Percentiles rank a stretch among this genome's conserved stretches.
Conservation (phyloP, 352 stramenopile genomes). For the Thalassiosira livingstoniorum region DNA sequence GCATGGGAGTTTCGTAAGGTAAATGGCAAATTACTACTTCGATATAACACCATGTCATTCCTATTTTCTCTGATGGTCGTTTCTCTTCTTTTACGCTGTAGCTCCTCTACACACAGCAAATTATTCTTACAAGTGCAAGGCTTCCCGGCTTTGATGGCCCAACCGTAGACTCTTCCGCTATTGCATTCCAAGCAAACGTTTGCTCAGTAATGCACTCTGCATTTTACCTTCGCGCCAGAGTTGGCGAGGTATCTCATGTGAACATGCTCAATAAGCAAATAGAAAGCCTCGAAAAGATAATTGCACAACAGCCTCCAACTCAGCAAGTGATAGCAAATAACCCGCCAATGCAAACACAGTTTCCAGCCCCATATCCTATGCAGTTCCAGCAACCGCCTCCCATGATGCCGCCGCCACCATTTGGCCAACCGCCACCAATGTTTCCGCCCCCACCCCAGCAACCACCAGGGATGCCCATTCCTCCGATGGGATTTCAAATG, state of each 20-base stretch:
- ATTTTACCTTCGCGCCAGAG: constrained; percentile 76
- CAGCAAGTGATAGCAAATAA: background rate
- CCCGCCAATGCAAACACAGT: constrained; percentile 14
- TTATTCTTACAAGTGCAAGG: constrained; percentile 73
- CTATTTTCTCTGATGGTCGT: background rate
- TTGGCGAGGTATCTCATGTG: constrained; percentile 72
- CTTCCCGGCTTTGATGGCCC: constrained; percentile 76
- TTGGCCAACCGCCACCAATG: constrained; percentile 36
- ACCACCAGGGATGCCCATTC: constrained; percentile 15
- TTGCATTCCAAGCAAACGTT: constrained; percentile 75
- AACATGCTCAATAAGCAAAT: constrained; percentile 73
- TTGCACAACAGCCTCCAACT: constrained; percentile 24
- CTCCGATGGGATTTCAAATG: constrained; percentile 2
- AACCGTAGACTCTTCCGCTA: constrained; percentile 66
- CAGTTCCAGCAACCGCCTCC: constrained; percentile 41
- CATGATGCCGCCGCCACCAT: constrained; percentile 19
- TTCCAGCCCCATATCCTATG: constrained; percentile 25
- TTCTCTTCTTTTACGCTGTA: constrained; percentile 28
- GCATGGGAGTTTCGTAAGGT: constrained; percentile 80
- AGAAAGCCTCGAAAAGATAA: constrained; percentile 50
- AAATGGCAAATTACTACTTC: background rate
- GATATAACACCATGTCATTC: background rate
- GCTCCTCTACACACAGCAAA: constrained; percentile 76
- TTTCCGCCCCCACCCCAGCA: constrained; percentile 21
- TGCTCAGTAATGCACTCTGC: constrained; percentile 83